phyloP scores from a whole-genome alignment of 1,284 basidiomycete genomes.

The Austroboletus novae-zelandiae region DNA sequence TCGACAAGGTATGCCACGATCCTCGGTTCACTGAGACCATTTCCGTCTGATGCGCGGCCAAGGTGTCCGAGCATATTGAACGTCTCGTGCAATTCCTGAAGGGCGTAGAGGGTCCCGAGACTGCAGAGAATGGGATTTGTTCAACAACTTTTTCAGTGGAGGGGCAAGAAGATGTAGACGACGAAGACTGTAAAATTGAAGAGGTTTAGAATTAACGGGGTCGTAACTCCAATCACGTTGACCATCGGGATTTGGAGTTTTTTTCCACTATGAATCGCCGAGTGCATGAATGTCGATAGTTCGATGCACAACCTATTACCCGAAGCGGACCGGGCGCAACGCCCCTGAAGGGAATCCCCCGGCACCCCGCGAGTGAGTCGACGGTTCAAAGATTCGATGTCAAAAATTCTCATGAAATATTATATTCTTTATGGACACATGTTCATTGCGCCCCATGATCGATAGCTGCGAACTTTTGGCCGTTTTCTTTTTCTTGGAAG shows the following conservation, averaged over 20 bases:
- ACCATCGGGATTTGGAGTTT: conserved; percentile 1
- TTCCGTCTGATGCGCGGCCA: conserved; percentile 6
- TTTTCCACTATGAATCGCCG: background rate
- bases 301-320: background rate
- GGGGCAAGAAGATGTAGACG: conserved; percentile 36
- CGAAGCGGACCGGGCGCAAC: background rate
- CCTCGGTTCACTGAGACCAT: conserved; percentile 5
- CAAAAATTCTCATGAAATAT: conserved; percentile 19
- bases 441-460: too few relatives aligned
- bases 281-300: background rate
- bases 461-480: background rate
- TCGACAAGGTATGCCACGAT: conserved; percentile 62
- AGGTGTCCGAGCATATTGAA: conserved; percentile 68
- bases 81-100: conserved; percentile 75
- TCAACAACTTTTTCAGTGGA: conserved; percentile 21
- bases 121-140: conserved; percentile 32
- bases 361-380: conserved; percentile 20
- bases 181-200: conserved; percentile 55
- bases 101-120: conserved; percentile 61
- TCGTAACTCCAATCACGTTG: conserved; percentile 11
- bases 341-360: too few relatives aligned
- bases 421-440: too few relatives aligned
- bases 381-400: conserved; percentile 13
- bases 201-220: conserved; percentile 43
- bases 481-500: background rate